Conservation (phyloP, 768 basidiomycete species). For the Mycena pura region DNA sequence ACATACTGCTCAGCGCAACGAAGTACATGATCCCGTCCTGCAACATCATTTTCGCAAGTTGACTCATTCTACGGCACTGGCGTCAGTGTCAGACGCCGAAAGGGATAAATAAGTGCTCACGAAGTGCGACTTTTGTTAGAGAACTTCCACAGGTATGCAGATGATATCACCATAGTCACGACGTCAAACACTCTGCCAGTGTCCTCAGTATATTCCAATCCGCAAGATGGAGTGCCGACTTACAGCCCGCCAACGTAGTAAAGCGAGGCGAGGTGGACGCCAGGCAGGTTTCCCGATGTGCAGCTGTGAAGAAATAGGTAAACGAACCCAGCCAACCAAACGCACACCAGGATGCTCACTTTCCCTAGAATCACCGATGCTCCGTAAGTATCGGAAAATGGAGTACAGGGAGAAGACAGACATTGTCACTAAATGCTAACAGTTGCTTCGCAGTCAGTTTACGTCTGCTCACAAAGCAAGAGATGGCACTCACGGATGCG, state of each 20-base stretch:
- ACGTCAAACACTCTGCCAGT: conserved; percentile 13
- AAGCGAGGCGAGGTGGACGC: conserved; percentile 6
- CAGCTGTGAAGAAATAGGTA: neutral
- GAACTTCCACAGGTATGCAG: conserved; percentile 15
- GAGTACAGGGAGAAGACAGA: neutral
- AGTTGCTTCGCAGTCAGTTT: neutral
- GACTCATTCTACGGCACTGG: neutral
- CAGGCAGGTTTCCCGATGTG: conserved; percentile 4
- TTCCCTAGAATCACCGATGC: neutral
- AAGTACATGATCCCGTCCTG: conserved; percentile 19
- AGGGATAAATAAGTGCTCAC: neutral
- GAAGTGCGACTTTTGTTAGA: conserved; percentile 2
- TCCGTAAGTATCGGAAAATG: neutral
- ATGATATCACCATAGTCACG: conserved; percentile 5
- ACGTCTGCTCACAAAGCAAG: neutral
- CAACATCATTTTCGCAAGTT: conserved; percentile 11
- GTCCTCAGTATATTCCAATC: neutral
- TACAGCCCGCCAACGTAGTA: conserved; percentile 20
- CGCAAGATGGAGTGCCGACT: neutral
- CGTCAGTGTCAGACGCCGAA: neutral
- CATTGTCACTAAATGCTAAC: neutral
- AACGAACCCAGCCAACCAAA: too few species aligned
- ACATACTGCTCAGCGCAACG: conserved; percentile 8
- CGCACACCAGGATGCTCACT: neutral
- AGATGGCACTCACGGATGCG: conserved; percentile 9